These are phyloP conservation scores for Dissophora ornata DNA, from an alignment of 192 early-diverging fungal species.

Conservation along the genomic window DNA sequence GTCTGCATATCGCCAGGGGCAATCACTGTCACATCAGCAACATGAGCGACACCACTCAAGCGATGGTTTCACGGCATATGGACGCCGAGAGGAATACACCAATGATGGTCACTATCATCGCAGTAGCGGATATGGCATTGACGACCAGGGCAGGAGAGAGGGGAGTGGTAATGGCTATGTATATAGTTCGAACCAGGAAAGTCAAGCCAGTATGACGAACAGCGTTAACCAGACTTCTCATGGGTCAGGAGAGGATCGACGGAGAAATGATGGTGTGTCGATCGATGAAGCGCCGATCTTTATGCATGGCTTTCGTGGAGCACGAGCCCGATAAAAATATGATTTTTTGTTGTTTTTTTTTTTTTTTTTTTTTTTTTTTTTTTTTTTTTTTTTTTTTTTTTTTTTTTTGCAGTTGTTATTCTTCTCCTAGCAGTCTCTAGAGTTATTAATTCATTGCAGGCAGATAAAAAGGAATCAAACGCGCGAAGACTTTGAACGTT, in stretches of 20 bases:
- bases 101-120: background rate
- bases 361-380: no score
- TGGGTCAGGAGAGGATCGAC: constrained; percentile 1
- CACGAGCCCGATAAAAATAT: constrained; percentile 41
- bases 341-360: no score
- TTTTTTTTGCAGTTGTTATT: no score
- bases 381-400: no score
- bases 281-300: constrained; percentile 37
- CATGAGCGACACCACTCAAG: constrained; percentile 22
- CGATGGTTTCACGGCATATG: constrained; percentile 14
- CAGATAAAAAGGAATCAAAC: no score
- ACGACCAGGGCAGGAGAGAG: background rate
- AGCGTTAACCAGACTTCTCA: background rate
- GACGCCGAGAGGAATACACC: constrained; percentile 5
- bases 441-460: no score
- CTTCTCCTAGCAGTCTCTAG: no score
- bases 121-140: constrained; percentile 10
- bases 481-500: no score
- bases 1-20: no score
- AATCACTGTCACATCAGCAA: no score
- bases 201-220: background rate
- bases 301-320: constrained; percentile 36
- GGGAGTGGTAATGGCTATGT: constrained; percentile 19
- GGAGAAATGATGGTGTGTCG: constrained; percentile 1
- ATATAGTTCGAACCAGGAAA: constrained; percentile 22